phyloP scores from a whole-genome alignment of 2,329 filamentous ascomycete genomes.

The Monosporascus sp. region DNA sequence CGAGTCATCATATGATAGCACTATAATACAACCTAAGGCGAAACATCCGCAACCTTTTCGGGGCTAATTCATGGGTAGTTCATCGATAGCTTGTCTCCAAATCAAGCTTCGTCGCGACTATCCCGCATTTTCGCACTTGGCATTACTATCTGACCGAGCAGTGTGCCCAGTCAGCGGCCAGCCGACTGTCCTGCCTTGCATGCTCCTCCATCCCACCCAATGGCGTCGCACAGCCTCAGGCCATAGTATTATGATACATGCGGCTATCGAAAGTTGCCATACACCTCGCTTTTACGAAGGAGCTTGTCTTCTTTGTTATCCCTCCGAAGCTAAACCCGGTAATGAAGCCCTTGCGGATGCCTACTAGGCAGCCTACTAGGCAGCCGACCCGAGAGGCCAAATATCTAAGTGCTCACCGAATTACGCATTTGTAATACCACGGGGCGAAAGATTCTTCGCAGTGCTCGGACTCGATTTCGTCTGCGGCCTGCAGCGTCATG shows the following conservation, averaged over 20 bases:
- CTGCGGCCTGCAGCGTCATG: conserved; percentile 12
- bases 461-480: conserved; percentile 7
- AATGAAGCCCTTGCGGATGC: background rate
- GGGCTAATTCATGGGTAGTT: background rate
- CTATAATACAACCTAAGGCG: background rate
- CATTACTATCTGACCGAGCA: background rate
- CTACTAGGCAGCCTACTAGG: background rate
- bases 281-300: too few species aligned
- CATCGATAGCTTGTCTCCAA: background rate
- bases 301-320: too few species aligned
- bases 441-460: background rate
- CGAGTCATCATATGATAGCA: background rate
- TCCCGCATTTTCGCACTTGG: background rate
- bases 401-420: background rate
- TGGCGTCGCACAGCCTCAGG: background rate
- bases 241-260: background rate
- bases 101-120: too few species aligned
- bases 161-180: background rate
- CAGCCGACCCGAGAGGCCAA: background rate
- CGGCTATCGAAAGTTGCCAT: background rate
- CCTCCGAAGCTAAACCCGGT: too few species aligned
- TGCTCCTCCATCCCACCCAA: background rate
- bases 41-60: background rate
- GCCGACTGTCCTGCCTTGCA: background rate
- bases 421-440: background rate